These are phyloP conservation scores for Letharia columbiana DNA, from an alignment of 495 filamentous ascomycete genomes.

Conservation along the genomic window DNA sequence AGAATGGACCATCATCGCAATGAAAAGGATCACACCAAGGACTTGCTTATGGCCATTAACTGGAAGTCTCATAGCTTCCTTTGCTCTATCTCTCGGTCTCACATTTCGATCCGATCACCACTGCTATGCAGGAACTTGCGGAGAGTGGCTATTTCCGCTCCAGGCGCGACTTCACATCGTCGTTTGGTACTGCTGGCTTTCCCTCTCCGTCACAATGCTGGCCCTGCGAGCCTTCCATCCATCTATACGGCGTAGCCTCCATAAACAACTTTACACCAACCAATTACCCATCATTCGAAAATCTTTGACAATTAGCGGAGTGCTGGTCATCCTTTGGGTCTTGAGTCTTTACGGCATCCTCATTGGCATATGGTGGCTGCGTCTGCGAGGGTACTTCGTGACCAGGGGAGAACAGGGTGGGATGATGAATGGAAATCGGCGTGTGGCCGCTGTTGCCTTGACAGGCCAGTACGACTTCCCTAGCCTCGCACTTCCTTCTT, in stretches of 20 bases:
- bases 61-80: conserved; percentile 26
- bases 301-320: conserved; percentile 22
- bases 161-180: conserved; percentile 32
- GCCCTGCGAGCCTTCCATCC: conserved; percentile 30
- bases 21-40: conserved; percentile 27
- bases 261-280: conserved; percentile 15
- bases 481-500: not conserved
- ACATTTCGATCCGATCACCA: conserved; percentile 31
- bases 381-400: conserved; percentile 26
- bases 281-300: conserved; percentile 29
- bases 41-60: conserved; percentile 32
- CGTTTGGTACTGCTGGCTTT: conserved; percentile 31
- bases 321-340: conserved; percentile 27
- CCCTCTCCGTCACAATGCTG: conserved; percentile 27
- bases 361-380: conserved; percentile 29
- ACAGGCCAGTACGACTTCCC: conserved; percentile 26
- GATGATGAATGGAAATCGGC: conserved; percentile 17
- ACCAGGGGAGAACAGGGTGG: conserved; percentile 20
- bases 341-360: conserved; percentile 27
- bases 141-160: conserved; percentile 31
- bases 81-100: conserved; percentile 30
- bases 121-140: conserved; percentile 31
- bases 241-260: conserved; percentile 23
- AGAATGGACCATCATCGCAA: not conserved
- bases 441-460: conserved; percentile 28